Evolutionary conservation across 2,329 filamentous ascomycete genomes (phyloP), one percentile per base, ranked within the genome.

Genomic region (Penicillium sp.): DNA sequence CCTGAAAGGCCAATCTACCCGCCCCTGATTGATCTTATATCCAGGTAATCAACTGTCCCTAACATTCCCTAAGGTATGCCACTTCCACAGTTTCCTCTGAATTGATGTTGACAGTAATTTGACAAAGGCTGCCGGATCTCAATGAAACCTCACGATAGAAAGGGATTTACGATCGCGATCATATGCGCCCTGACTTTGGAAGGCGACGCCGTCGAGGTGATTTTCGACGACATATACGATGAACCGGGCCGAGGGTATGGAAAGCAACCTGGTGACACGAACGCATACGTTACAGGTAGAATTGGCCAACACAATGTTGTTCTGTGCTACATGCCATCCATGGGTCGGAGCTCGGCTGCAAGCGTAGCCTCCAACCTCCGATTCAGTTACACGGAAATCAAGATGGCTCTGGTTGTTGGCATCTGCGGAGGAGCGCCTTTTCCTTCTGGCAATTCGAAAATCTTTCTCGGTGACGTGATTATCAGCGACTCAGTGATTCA

Each of bases 241-340:
- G 8, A 10, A 11, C 4, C 11, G 10, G 11, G 31, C 31, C 7
- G 31, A 10, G 10, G 10, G 8, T 34, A 34, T 14, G 31, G 31
- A 4, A 34, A 11, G 9, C 31, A 34, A 10, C 31, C 9, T 10
- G 10, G 13, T 9, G 31, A 41, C 22, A 32, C n/a, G 9, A 47
- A 47, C 10, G 73, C 0, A 74, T 74, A 22, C 72, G 79, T 18
- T 69, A 72, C 50, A 77, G 79, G 1, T 71, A 73, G 10, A 79
- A 72, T 48, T 79, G 78, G 56, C 7, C 21, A 13, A 14, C 31
- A 50, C 18, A 44, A 45, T 38, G 40, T 45, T 16, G 39, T n/a
- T 14, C 39, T 42, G 27, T 44, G 32, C 21, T 80, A 79, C 56
- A 21, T 47, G 31, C 45, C 45, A 22, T 29, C 79, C 79, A 0